Conservation (phyloP, 1,139 yeast species). For the Zhuliangozyma blackwelliae region DNA sequence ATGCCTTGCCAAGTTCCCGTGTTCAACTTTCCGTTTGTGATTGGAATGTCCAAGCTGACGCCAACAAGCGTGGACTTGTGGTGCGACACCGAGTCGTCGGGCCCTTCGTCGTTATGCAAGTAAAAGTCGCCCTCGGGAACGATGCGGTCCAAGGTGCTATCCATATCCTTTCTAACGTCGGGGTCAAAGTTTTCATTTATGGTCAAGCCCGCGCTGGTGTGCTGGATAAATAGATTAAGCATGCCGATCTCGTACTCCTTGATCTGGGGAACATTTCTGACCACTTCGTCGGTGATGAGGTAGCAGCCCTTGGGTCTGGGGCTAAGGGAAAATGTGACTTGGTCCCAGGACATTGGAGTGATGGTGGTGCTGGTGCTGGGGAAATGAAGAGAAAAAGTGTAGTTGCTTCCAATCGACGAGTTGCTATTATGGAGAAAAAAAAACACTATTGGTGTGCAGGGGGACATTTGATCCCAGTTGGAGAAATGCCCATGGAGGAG, state of each 20-base stretch:
- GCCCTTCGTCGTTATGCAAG: constrained; percentile 69
- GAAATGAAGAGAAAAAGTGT: neutral
- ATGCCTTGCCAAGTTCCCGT: constrained; percentile 87
- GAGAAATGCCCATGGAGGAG: too few species aligned
- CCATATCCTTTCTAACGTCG: constrained; percentile 69
- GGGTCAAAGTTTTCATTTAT: constrained; percentile 79
- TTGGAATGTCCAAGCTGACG: constrained; percentile 62
- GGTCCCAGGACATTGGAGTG: constrained; percentile 39
- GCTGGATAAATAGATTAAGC: constrained; percentile 65
- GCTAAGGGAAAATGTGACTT: constrained; percentile 50
- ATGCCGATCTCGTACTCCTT: constrained; percentile 58
- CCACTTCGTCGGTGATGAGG: constrained; percentile 64
- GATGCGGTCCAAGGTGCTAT: constrained; percentile 54
- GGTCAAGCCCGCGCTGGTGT: constrained; percentile 74
- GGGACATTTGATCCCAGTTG: too few species aligned
- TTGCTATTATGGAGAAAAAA: neutral
- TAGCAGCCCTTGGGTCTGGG: constrained; percentile 67
- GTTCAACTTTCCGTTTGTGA: constrained; percentile 60
- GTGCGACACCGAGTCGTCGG: constrained; percentile 84
- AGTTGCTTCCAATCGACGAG: neutral
- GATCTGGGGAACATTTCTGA: constrained; percentile 54
- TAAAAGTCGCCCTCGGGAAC: constrained; percentile 69
- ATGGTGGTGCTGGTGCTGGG: neutral
- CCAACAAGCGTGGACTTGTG: constrained; percentile 66
- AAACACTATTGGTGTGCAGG: neutral